Conservation (phyloP, 2,329 filamentous ascomycete genomes). For the Sporothrix brunneoviolacea region DNA sequence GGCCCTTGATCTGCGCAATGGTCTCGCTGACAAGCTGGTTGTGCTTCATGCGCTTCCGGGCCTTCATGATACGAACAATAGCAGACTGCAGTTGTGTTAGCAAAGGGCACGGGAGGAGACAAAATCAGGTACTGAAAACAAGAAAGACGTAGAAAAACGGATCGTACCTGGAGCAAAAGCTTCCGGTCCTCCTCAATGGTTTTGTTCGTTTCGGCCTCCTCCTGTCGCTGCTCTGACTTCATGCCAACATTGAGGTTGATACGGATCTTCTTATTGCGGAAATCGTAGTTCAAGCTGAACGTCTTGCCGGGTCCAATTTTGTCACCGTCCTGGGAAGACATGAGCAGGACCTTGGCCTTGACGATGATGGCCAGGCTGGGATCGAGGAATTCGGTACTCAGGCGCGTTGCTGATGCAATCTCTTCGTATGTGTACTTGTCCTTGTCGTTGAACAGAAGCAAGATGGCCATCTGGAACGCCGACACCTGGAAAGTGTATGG, state of each 20-base stretch:
- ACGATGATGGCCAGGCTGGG: slow-evolving; percentile 78
- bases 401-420: slow-evolving; percentile 71
- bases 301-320: slow-evolving; percentile 72
- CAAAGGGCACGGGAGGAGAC: neutral
- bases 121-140: neutral
- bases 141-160: neutral
- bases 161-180: slow-evolving; percentile 84
- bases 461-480: slow-evolving; percentile 94
- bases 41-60: slow-evolving; percentile 98
- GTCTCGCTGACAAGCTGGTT: slow-evolving; percentile 89
- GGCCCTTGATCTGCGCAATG: slow-evolving; percentile 87
- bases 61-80: slow-evolving; percentile 99
- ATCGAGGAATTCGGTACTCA: slow-evolving; percentile 77
- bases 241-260: slow-evolving; percentile 93
- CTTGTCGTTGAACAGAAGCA: slow-evolving; percentile 89
- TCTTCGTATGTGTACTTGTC: slow-evolving; percentile 83
- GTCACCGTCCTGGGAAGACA: slow-evolving; percentile 63
- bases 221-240: slow-evolving; percentile 92
- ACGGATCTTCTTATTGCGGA: slow-evolving; percentile 98
- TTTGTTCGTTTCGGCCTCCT: slow-evolving; percentile 96
- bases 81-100: slow-evolving; percentile 60
- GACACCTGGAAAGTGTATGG: slow-evolving; percentile 97
- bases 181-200: slow-evolving; percentile 98
- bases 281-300: slow-evolving; percentile 84
- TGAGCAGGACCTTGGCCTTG: slow-evolving; percentile 83